Evolutionary conservation across 495 filamentous ascomycete genomes (phyloP).

Genomic region (Amniculicola lignicola): DNA sequence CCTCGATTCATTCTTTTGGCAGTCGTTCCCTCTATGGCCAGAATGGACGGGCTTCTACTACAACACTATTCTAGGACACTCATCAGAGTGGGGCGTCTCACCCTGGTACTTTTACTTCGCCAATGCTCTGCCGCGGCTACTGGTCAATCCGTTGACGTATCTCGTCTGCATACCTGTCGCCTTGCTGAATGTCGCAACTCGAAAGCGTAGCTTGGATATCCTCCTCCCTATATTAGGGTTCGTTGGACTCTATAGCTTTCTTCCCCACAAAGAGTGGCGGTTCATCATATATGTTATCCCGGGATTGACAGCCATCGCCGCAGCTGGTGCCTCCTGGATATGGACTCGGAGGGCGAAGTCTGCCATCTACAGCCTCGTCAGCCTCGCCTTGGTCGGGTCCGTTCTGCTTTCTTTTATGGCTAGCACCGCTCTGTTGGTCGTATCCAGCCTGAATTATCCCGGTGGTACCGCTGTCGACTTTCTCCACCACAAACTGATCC

Average conservation of each 20-base stretch:
- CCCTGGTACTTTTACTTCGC: conserved; percentile 82
- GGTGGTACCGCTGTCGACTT: conserved; percentile 37
- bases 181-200: conserved; percentile 52
- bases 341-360: conserved; percentile 65
- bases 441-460: conserved; percentile 46
- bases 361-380: conserved; percentile 54
- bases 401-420: conserved; percentile 56
- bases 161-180: conserved; percentile 64
- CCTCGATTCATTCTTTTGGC: conserved; percentile 93
- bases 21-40: conserved; percentile 74
- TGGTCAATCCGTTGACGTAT: conserved; percentile 71
- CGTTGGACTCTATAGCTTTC: conserved; percentile 71
- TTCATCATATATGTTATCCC: conserved; percentile 92
- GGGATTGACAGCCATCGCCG: conserved; percentile 70
- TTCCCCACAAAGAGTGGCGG: conserved; percentile 94
- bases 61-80: conserved; percentile 76
- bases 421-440: conserved; percentile 62
- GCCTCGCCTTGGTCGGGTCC: conserved; percentile 54
- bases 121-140: conserved; percentile 74
- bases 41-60: conserved; percentile 86
- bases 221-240: conserved; percentile 68
- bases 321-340: conserved; percentile 69
- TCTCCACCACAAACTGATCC: conserved; percentile 31
- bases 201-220: conserved; percentile 50
- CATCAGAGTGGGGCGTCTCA: conserved; percentile 81